A percentile compares a stretch with the other conserved stretches of the same genome.
phyloP scores from a whole-genome alignment of 108 stramenopile genomes.

The Pseudonitzschia delicatissima region DNA sequence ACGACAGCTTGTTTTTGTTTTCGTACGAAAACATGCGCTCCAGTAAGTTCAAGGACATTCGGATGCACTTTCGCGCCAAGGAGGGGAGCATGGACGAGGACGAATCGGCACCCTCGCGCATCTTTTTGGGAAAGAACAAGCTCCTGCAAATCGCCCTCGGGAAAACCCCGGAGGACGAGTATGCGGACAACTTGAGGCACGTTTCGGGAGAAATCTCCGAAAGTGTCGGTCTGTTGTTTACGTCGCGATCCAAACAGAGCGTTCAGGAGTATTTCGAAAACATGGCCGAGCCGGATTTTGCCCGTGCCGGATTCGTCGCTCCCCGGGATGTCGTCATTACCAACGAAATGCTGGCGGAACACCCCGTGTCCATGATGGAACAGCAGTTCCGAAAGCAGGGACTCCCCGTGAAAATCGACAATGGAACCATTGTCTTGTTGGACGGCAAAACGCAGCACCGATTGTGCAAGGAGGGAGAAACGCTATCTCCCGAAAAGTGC shows the following conservation, averaged over 20 bases:
- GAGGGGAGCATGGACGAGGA: conserved; percentile 23
- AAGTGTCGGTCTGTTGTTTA: conserved; percentile 90
- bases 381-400: conserved; percentile 94
- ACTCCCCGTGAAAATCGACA: conserved; percentile 89
- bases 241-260: conserved; percentile 57
- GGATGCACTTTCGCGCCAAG: conserved; percentile 72
- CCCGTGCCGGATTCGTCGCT: conserved; percentile 78
- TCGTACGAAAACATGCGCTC: conserved; percentile 94
- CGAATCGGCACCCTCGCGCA: conserved; percentile 51
- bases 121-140: conserved; percentile 97
- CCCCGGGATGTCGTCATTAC: conserved; percentile 70
- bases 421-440: conserved; percentile 78
- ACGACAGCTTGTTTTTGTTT: conserved; percentile 87
- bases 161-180: conserved; percentile 88
- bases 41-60: conserved; percentile 92
- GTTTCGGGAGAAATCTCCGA: conserved; percentile 76
- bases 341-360: conserved; percentile 61
- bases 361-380: conserved; percentile 90
- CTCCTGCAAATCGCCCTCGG: conserved; percentile 92
- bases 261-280: conserved; percentile 86
- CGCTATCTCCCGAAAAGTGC: conserved; percentile 83
- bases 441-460: conserved; percentile 67
- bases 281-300: conserved; percentile 86
- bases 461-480: conserved; percentile 88
- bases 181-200: conserved; percentile 87